These are phyloP conservation scores for Cairneyella variabilis DNA, from an alignment of 495 filamentous ascomycete genomes.

Conservation along the genomic window DNA sequence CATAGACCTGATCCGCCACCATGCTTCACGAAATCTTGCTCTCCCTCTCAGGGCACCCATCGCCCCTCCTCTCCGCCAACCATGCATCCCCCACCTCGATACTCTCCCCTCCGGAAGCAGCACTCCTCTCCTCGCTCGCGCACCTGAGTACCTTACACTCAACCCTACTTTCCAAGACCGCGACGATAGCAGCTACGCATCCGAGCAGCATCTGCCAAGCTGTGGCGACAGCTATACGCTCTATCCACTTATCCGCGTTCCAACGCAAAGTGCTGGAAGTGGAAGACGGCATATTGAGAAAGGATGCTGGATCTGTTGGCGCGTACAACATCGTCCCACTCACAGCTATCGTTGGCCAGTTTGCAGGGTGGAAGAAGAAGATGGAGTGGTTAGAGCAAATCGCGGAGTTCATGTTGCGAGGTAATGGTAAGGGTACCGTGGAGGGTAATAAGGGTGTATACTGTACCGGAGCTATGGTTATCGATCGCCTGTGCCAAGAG, in stretches of 20 bases:
- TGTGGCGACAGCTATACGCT: conserved; percentile 75
- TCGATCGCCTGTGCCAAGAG: conserved; percentile 68
- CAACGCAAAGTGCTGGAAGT: conserved; percentile 81
- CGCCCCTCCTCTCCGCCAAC: conserved; percentile 63
- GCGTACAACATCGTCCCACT: conserved; percentile 91
- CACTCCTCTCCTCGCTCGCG: conserved; percentile 72
- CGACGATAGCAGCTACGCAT: conserved; percentile 64
- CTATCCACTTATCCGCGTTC: conserved; percentile 70
- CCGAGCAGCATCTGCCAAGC: conserved; percentile 79
- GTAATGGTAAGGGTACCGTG: conserved; percentile 21
- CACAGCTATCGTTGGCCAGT: conserved; percentile 76
- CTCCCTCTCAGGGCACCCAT: conserved; percentile 88
- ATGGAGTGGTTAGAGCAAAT: conserved; percentile 86
- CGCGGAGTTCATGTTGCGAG: conserved; percentile 56
- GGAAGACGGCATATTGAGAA: conserved; percentile 68
- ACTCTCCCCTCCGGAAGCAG: conserved; percentile 74
- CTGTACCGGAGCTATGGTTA: conserved; percentile 64
- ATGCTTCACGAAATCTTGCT: conserved; percentile 99
- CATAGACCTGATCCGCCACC: conserved; percentile 26
- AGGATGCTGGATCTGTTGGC: conserved; percentile 70
- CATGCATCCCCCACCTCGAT: conserved; percentile 40
- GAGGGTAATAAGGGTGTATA: conserved; percentile 12
- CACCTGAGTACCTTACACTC: conserved; percentile 74
- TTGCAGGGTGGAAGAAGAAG: conserved; percentile 76
- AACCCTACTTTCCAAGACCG: conserved; percentile 57